These are phyloP conservation scores for Penicillium vulpinum DNA, from an alignment of 2,329 filamentous ascomycete species.

Conservation along the genomic window DNA sequence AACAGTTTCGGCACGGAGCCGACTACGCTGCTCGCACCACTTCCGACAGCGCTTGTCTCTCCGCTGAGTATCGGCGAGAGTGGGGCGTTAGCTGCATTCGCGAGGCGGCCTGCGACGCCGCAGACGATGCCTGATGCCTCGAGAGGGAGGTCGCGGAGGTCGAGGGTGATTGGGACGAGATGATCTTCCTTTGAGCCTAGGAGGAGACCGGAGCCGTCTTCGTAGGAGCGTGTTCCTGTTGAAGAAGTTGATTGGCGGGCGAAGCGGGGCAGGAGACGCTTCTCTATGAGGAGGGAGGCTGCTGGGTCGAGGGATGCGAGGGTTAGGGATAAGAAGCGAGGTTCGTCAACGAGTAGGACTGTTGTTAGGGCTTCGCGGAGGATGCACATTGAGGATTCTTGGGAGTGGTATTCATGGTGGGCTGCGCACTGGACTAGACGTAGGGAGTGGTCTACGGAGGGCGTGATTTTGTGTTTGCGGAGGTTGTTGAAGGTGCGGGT, in stretches of 20 bases:
- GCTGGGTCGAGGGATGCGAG: slow-evolving; percentile 47
- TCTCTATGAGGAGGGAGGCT: slow-evolving; percentile 48
- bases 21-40: slow-evolving; percentile 17
- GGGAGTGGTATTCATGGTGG: slow-evolving; percentile 47
- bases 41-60: slow-evolving; percentile 12
- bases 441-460: slow-evolving; percentile 67
- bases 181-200: slow-evolving; percentile 70
- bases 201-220: slow-evolving; percentile 62
- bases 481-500: slow-evolving; percentile 79
- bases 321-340: slow-evolving; percentile 53
- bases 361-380: slow-evolving; percentile 42
- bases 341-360: slow-evolving; percentile 40
- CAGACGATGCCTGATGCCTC: slow-evolving; percentile 95
- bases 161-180: slow-evolving; percentile 82
- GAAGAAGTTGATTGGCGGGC: slow-evolving; percentile 55
- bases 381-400: slow-evolving; percentile 40
- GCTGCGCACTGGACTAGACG: slow-evolving; percentile 82
- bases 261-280: slow-evolving; percentile 63
- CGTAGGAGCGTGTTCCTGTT: slow-evolving; percentile 32
- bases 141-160: slow-evolving; percentile 75
- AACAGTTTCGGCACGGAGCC: slow-evolving; percentile 21
- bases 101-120: slow-evolving; percentile 80
- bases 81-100: slow-evolving; percentile 62
- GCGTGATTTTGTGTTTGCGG: slow-evolving; percentile 72
- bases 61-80: slow-evolving; percentile 6